Evolutionary conservation across 2,329 filamentous ascomycete species (phyloP).

Genomic region (Dothideomycetes sp.): DNA sequence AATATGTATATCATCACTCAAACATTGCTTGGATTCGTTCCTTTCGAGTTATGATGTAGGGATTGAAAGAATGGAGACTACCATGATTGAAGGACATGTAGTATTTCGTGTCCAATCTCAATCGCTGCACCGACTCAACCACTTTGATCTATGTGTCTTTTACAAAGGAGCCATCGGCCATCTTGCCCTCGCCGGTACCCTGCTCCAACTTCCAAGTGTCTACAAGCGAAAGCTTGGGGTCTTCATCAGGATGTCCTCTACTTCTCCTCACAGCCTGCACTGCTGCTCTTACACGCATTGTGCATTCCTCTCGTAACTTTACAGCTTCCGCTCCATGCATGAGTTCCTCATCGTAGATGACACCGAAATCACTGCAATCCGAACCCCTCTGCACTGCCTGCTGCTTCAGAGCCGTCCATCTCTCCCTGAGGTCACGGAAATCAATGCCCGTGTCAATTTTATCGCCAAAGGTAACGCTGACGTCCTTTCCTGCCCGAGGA

Average conservation of each 20-base stretch:
- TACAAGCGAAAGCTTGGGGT: slow-evolving; percentile 64
- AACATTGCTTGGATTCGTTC: too few relatives aligned
- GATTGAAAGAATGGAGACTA: too few relatives aligned
- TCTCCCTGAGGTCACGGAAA: slow-evolving; percentile 67
- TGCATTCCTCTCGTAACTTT: slow-evolving; percentile 69
- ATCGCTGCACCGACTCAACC: too few relatives aligned
- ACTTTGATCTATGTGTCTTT: slow-evolving; percentile 44
- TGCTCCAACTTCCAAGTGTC: slow-evolving; percentile 68
- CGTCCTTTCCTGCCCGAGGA: slow-evolving; percentile 61
- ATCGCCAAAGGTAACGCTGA: slow-evolving; percentile 72
- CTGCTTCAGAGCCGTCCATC: slow-evolving; percentile 62
- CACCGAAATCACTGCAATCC: slow-evolving; percentile 38
- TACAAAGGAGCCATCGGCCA: slow-evolving; percentile 53
- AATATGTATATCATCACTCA: too few relatives aligned
- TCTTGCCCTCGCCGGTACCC: slow-evolving; percentile 44
- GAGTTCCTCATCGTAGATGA: slow-evolving; percentile 57
- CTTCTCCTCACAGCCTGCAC: slow-evolving; percentile 67
- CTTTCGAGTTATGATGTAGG: too few relatives aligned
- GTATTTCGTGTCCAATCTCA: too few relatives aligned
- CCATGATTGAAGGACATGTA: too few relatives aligned
- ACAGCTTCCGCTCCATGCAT: slow-evolving; percentile 66
- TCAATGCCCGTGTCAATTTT: slow-evolving; percentile 61
- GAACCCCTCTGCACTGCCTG: slow-evolving; percentile 35
- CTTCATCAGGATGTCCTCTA: slow-evolving; percentile 69
- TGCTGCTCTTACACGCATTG: slow-evolving; percentile 65